Evolutionary conservation across 164 flowering plant species (phyloP), one percentile per base, ranked within the genome.

Genomic region (Liriodendron chinense): DNA sequence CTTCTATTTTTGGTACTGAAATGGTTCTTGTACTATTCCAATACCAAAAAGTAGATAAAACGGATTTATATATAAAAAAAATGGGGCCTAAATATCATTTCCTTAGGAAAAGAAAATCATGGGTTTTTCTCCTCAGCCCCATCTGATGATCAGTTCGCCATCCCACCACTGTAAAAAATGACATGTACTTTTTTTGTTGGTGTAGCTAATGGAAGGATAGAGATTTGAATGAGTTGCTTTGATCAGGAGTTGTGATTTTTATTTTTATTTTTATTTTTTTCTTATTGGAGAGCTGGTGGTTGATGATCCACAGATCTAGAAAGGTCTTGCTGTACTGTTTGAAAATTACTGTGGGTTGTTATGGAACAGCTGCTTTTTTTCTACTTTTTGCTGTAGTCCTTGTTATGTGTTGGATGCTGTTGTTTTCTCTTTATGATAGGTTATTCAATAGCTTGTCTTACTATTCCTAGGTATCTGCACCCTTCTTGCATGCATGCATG

Each of bases 401-500:
- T 7, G 23, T 18, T 63, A 21, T 63, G 66, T 63, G 66, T n/a
- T 34, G 7, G 43, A 12, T 22, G 14, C 26, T 2, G 43, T 12
- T 65, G 26, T 53, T 14, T 7, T 53, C 68, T 65, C 6, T 24
- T 24, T 65, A 9, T 65, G 68, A 20, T 24, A 4, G 68, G 9
- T 23, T 65, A 23, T 68, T 68, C 47, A 24, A 68, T 3, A 4
- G 48, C 70, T 28, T 68, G 70, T 34, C 21, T 34, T 18, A 34
- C n/a, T 68, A n/a, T 68, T 26, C 47, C 70, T 18, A 65, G 68
- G 25, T 34, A 68, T 68, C 48, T 68, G 47, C 6, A 68, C 14
- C 9, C 34, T 65, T 21, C 43, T 34, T 34, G 43, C 24, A 21
- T 63, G 66, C 66, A 63, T 20, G 66, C 65, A 28, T 28, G 34